Evolutionary conservation across 176 grass and related monocot genomes (phyloP).

Genomic region (Triticum turgidum): DNA sequence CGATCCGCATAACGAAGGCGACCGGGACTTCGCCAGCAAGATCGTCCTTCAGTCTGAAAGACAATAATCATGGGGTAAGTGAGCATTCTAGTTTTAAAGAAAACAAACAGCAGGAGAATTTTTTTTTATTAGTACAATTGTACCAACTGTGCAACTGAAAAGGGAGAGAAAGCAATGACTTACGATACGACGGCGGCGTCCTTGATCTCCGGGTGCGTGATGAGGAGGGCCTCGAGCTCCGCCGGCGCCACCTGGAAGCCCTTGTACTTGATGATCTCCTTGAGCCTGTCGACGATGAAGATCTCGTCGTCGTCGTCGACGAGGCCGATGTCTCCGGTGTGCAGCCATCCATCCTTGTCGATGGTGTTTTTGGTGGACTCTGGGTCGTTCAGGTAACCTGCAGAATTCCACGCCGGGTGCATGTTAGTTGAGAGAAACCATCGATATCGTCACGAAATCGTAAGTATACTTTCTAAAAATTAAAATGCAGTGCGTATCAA

Average conservation of each 20-base stretch:
- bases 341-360: conserved; percentile 86
- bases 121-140: neutral
- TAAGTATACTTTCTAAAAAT: neutral
- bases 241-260: conserved; percentile 90
- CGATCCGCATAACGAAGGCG: conserved; percentile 63
- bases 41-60: conserved; percentile 76
- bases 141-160: neutral
- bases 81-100: neutral
- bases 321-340: conserved; percentile 87
- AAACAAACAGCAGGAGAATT: neutral
- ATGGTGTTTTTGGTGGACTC: conserved; percentile 85
- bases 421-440: neutral
- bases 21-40: conserved; percentile 75
- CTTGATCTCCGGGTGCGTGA: conserved; percentile 70
- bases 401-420: neutral
- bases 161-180: conserved; percentile 21
- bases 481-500: neutral
- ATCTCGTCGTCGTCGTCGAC: conserved; percentile 91
- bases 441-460: neutral
- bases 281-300: conserved; percentile 97
- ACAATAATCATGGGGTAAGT: neutral
- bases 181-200: conserved; percentile 87
- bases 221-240: conserved; percentile 87
- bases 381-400: conserved; percentile 91
- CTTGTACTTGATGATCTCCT: conserved; percentile 99